These are phyloP conservation scores for Pseudomicrostroma phylloplanum DNA, from an alignment of 1,284 basidiomycete genomes.

Conservation along the genomic window DNA sequence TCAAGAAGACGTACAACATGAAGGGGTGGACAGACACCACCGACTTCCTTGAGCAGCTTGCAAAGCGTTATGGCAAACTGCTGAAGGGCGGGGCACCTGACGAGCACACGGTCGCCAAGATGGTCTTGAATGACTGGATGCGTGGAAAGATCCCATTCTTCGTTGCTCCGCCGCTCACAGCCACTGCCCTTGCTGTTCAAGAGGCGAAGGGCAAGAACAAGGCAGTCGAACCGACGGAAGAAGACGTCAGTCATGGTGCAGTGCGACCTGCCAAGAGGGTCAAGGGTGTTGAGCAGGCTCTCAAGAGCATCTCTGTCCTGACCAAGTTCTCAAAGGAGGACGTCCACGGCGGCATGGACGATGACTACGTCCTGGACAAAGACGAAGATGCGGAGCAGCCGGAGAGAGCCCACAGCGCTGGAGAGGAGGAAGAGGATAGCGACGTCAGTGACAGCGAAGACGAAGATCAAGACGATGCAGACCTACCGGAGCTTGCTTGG, in stretches of 20 bases:
- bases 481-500: constrained; percentile 67
- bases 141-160: constrained; percentile 88
- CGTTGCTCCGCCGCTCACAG: constrained; percentile 59
- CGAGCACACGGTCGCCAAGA: constrained; percentile 84
- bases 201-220: constrained; percentile 28
- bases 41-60: constrained; percentile 75
- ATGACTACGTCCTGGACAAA: constrained; percentile 45
- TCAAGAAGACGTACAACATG: constrained; percentile 73
- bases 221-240: constrained; percentile 16
- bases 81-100: constrained; percentile 93
- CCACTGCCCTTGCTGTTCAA: constrained; percentile 50
- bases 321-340: constrained; percentile 56
- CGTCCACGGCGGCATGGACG: constrained; percentile 36
- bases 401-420: constrained; percentile 20
- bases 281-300: constrained; percentile 58
- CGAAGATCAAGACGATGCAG: constrained; percentile 31
- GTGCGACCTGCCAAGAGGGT: constrained; percentile 52
- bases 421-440: constrained; percentile 20
- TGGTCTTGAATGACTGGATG: constrained; percentile 95
- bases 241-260: constrained; percentile 39
- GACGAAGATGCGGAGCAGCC: constrained; percentile 36
- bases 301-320: constrained; percentile 58
- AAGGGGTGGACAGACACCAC: constrained; percentile 59
- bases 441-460: constrained; percentile 24
- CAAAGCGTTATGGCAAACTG: constrained; percentile 82